phyloP scores from a whole-genome alignment of 83 land plant species.

The Picea engelmannii region DNA sequence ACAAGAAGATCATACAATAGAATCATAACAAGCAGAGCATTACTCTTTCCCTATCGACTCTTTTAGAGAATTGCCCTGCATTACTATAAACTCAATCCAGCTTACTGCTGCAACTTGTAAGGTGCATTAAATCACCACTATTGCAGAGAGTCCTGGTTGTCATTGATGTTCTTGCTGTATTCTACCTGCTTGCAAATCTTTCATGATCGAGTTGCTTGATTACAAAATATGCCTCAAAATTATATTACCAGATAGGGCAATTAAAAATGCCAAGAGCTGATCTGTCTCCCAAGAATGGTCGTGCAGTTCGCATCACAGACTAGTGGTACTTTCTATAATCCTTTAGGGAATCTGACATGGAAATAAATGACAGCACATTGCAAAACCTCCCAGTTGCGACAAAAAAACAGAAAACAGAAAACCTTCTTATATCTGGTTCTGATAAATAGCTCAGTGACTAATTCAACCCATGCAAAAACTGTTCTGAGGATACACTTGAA shows the following conservation, averaged over 20 bases:
- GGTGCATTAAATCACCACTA: conserved; percentile 2
- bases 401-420: neutral
- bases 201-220: neutral
- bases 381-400: neutral
- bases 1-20: neutral
- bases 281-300: neutral
- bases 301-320: neutral
- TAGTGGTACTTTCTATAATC: neutral
- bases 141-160: neutral
- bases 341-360: neutral
- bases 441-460: conserved; percentile 1
- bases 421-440: conserved; percentile 1
- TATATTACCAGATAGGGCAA: neutral
- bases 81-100: neutral
- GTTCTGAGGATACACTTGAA: neutral
- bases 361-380: neutral
- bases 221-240: conserved; percentile 2
- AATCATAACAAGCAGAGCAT: neutral
- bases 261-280: conserved; percentile 6
- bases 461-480: neutral
- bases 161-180: neutral
- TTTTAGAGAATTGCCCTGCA: neutral
- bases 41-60: neutral
- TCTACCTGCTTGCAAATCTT: conserved; percentile 1
- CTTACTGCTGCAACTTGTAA: conserved; percentile 6